Conservation (phyloP, 352 stramenopile genomes). For the Phytophthora megakarya region DNA sequence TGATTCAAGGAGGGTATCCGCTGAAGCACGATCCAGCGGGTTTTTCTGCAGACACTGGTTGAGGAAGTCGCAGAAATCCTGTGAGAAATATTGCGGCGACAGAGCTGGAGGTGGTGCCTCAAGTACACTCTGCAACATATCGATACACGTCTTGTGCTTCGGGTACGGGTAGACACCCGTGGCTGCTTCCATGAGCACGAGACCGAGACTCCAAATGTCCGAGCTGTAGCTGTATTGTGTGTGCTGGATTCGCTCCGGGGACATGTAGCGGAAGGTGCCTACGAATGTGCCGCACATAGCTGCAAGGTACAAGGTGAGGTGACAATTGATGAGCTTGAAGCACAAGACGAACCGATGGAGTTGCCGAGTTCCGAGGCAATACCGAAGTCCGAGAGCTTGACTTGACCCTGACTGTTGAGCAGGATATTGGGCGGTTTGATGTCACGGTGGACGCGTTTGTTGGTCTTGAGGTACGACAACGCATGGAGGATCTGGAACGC, state of each 20-base stretch:
- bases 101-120: slow-evolving; percentile 72
- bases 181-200: slow-evolving; percentile 91
- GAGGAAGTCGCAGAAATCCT: slow-evolving; percentile 78
- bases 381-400: slow-evolving; percentile 98
- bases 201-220: slow-evolving; percentile 94
- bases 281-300: slow-evolving; percentile 95
- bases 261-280: slow-evolving; percentile 94
- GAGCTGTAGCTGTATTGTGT: slow-evolving; percentile 89
- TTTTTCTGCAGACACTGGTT: slow-evolving; percentile 69
- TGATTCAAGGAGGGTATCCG: slow-evolving; percentile 70
- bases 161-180: slow-evolving; percentile 90
- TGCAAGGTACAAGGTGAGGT: slow-evolving; percentile 28
- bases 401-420: slow-evolving; percentile 87
- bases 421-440: slow-evolving; percentile 98
- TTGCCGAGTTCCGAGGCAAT: slow-evolving; percentile 89
- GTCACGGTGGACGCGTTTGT: slow-evolving; percentile 92
- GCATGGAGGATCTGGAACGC: slow-evolving; percentile 95
- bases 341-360: slow-evolving; percentile 63
- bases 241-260: slow-evolving; percentile 90
- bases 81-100: slow-evolving; percentile 69
- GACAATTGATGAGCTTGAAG: neutral
- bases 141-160: slow-evolving; percentile 82
- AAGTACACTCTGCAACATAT: slow-evolving; percentile 82
- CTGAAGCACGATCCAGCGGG: slow-evolving; percentile 61
- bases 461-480: slow-evolving; percentile 93